These are phyloP conservation scores for Pestalotiopsis sp. DNA, from an alignment of 2,329 filamentous ascomycete species.

Conservation along the genomic window DNA sequence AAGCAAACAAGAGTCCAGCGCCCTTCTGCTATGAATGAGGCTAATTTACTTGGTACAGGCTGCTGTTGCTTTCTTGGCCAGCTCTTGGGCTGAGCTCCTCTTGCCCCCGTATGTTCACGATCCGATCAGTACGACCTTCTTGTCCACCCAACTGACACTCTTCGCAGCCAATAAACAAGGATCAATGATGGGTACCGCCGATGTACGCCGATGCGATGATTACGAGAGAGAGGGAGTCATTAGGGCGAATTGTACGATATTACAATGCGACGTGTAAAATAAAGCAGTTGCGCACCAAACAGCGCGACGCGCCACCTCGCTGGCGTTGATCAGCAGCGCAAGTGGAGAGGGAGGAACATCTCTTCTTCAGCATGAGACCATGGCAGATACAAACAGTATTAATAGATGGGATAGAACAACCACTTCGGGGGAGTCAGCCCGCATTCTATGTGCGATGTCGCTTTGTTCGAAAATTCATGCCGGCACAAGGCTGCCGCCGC, in stretches of 20 bases:
- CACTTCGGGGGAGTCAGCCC: not conserved
- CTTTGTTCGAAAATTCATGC: not conserved
- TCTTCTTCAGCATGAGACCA: not conserved
- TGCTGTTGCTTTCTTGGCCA: constrained; percentile 68
- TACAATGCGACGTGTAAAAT: not conserved
- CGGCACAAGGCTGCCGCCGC: not conserved
- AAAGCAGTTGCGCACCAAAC: not conserved
- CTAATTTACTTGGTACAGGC: constrained; percentile 43
- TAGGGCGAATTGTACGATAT: not conserved
- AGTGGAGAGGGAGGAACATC: not conserved
- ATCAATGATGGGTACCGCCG: no score
- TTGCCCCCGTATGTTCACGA: constrained; percentile 61
- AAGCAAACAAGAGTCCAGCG: constrained; percentile 35
- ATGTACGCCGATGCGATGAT: not conserved
- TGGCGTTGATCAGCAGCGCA: not conserved
- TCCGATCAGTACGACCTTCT: not conserved
- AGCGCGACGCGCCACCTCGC: not conserved
- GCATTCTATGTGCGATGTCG: not conserved
- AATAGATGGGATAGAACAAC: not conserved
- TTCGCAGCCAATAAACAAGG: not conserved
- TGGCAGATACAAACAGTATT: not conserved
- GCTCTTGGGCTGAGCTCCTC: constrained; percentile 68
- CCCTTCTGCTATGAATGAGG: not conserved
- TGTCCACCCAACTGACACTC: not conserved
- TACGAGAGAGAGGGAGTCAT: not conserved